phyloP scores from a whole-genome alignment of 1,284 basidiomycete species.

The Leccinum fuscescens region DNA sequence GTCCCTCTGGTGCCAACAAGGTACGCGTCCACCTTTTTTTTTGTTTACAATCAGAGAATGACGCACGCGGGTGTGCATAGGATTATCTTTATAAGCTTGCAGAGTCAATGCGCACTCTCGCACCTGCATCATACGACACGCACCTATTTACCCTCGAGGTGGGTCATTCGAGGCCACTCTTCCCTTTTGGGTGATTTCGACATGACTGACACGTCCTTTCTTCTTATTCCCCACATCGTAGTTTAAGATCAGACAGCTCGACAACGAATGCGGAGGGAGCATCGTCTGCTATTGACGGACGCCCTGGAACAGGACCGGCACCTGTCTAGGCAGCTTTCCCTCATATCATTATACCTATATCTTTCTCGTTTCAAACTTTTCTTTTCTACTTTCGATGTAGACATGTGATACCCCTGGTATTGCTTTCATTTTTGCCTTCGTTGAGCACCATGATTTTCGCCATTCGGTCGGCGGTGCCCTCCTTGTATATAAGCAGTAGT shows the following conservation, averaged over 20 bases:
- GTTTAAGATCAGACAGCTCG: conserved; percentile 20
- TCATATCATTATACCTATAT: neutral
- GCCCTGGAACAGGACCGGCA: neutral
- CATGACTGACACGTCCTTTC: neutral
- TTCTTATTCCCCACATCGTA: neutral
- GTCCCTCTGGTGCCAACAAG: conserved; percentile 82
- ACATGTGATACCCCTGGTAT: neutral
- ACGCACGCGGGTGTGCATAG: conserved; percentile 33
- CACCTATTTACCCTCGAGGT: conserved; percentile 77
- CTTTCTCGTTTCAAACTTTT: neutral
- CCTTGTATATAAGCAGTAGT: neutral
- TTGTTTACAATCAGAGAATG: neutral
- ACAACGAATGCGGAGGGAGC: conserved; percentile 11
- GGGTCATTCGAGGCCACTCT: neutral
- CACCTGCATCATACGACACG: conserved; percentile 70
- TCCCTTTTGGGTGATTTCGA: neutral
- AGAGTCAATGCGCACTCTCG: conserved; percentile 62
- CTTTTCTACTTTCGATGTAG: neutral
- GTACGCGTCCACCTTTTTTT: conserved; percentile 31
- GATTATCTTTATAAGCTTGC: conserved; percentile 80
- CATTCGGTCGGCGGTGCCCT: neutral
- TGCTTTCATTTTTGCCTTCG: neutral
- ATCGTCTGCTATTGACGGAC: conserved; percentile 12
- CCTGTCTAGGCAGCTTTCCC: neutral
- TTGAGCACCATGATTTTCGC: neutral